phyloP scores from a whole-genome alignment of 257 asterid genomes.

The Ilex aquifolium region DNA sequence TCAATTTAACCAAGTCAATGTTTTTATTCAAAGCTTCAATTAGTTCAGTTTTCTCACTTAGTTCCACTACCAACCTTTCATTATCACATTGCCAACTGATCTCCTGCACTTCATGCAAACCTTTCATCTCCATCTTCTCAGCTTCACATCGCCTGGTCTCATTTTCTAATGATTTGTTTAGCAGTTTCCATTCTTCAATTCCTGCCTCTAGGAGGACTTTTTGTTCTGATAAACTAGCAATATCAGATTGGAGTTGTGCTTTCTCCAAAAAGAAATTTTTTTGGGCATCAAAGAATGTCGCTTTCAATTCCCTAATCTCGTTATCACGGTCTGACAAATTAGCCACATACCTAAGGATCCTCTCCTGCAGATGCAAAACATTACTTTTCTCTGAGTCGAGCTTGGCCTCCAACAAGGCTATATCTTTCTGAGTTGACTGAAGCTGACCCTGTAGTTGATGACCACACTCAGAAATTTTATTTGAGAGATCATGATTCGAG shows the following conservation, averaged over 20 bases:
- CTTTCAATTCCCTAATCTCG: constrained; percentile 36
- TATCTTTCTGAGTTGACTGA: constrained; percentile 9
- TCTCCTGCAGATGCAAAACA: constrained; percentile 36
- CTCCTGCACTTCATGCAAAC: constrained; percentile 32
- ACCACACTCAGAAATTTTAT: constrained; percentile 1
- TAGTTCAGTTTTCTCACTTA: constrained; percentile 23
- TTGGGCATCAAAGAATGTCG: constrained; percentile 34
- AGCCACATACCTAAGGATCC: constrained; percentile 19
- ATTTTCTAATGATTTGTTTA: constrained; percentile 27
- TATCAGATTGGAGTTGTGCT: constrained; percentile 48
- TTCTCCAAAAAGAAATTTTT: constrained; percentile 42
- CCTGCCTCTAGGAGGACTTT: constrained; percentile 35
- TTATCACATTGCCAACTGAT: constrained; percentile 31
- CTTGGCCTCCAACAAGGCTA: constrained; percentile 30
- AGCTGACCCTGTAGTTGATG: constrained; percentile 16
- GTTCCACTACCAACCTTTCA: constrained; percentile 30
- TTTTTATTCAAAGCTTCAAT: constrained; percentile 30
- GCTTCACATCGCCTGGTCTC: constrained; percentile 37
- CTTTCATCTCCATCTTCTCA: constrained; percentile 37
- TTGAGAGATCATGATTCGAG: constrained; percentile 3
- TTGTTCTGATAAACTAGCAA: constrained; percentile 33
- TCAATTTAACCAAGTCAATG: constrained; percentile 42
- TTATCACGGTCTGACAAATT: constrained; percentile 35
- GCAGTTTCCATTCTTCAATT: constrained; percentile 34
- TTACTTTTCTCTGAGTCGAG: constrained; percentile 35